A percentile compares a stretch with the other conserved stretches of the same genome.
phyloP scores from a whole-genome alignment of 768 basidiomycete genomes.

The Kwoniella dejecticola region DNA sequence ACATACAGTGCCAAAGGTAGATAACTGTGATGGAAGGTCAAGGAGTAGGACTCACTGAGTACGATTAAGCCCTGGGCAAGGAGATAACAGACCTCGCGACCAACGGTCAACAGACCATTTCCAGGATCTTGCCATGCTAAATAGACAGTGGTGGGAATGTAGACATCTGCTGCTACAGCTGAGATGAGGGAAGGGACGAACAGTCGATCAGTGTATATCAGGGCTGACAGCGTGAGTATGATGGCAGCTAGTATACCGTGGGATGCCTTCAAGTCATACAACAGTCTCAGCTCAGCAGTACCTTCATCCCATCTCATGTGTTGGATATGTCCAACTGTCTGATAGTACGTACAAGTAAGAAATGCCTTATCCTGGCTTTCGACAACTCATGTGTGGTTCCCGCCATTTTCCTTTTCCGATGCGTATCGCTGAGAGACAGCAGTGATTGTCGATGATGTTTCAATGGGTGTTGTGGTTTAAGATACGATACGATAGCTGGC shows the following conservation, averaged over 20 bases:
- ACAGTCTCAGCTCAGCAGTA: too few species aligned
- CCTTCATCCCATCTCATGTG: too few species aligned
- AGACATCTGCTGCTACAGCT: background rate
- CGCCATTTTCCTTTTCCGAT: too few species aligned
- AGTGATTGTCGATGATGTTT: too few species aligned
- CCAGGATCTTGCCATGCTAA: background rate
- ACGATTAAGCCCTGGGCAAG: background rate
- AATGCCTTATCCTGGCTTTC: too few species aligned
- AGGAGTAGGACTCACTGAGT: background rate
- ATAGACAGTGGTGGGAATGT: background rate
- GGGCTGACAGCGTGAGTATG: background rate
- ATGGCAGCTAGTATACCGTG: background rate
- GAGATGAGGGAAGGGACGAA: slow-evolving; percentile 1
- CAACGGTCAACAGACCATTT: background rate
- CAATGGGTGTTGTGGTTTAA: too few species aligned
- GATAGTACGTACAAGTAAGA: too few species aligned
- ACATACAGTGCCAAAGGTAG: background rate
- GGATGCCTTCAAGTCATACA: background rate
- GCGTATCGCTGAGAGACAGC: too few species aligned
- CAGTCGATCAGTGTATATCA: background rate
- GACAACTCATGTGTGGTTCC: too few species aligned
- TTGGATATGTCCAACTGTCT: too few species aligned
- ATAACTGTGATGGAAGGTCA: background rate
- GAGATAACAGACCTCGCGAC: background rate
- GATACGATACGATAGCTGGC: too few species aligned